phyloP scores from a whole-genome alignment of 2,329 filamentous ascomycete genomes.

The Sporothrix brasiliensis region DNA sequence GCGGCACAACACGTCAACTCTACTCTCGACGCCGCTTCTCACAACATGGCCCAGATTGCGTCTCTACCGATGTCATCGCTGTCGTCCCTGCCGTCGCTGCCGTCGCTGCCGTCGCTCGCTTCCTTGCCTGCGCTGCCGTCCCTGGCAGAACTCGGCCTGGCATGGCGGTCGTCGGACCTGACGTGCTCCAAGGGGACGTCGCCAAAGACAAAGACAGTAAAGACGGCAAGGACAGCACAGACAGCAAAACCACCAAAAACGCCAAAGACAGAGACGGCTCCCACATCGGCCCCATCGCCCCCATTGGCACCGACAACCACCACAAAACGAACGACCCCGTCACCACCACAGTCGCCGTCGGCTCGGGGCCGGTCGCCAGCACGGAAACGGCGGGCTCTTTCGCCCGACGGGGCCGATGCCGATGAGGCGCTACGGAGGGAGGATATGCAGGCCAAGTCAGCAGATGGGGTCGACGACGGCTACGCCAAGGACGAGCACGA shows the following conservation, averaged over 20 bases:
- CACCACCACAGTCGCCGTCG: neutral
- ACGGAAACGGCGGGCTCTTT: conserved; percentile 24
- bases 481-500: neutral
- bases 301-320: neutral
- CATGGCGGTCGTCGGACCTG: conserved; percentile 23
- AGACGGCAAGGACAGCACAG: neutral
- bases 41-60: neutral
- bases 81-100: neutral
- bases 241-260: too few species aligned
- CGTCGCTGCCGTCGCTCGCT: neutral
- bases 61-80: neutral
- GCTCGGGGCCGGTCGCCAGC: neutral
- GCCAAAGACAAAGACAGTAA: neutral
- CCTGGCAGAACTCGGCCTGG: conserved; percentile 33
- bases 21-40: neutral
- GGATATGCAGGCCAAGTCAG: neutral
- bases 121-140: conserved; percentile 33
- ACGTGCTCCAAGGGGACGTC: neutral
- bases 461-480: too few species aligned
- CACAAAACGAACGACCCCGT: neutral
- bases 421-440: neutral
- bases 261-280: too few species aligned
- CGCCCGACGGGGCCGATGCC: neutral
- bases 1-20: neutral
- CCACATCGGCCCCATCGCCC: too few species aligned